Base-by-base conservation (phyloP, 2,329 filamentous ascomycete species). In the Phaeosphaeriaceae sp. region DNA sequence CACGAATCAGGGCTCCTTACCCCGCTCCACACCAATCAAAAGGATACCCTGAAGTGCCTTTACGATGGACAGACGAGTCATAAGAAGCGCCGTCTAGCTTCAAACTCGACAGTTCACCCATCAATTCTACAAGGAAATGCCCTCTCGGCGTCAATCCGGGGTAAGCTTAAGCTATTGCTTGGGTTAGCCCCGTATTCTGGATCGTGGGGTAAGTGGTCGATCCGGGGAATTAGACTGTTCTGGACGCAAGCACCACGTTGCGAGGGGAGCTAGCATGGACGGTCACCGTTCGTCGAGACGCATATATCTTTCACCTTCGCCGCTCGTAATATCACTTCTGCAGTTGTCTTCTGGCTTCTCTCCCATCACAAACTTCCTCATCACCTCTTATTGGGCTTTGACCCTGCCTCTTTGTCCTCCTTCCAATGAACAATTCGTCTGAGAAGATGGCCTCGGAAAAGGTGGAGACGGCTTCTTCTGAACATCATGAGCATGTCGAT, bases 401-500 rank as follows among this genome's bases (percentile, higher is more conserved):
- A 40, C 5, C 19, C 43, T 46, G 8, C 13, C 21, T 22, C 35
- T n/a, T 40, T n/a, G 35, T 40, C 35, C 5, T 7, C 17, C 3
- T 7, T 8, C 13, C 35, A 22, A 26, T 40, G 35, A 52, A 24
- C 32, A 26, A 19, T 17, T 24, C 30, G 4, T 24, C 30, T 6
- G 50, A 28, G 7, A 52, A 52, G 50, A 52, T 52, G 50, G 32
- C 50, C 22, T 19, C 50, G 23, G 50, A 52, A 23, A 52, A 52
- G 50, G 35, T 52, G 19, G 50, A 52, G 30, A 28, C 24, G 21
- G 35, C 50, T 4, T 40, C 35, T 6, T n/a, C 35, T 40, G 35
- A 2, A 40, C 35, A 40, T 8, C 35, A 40, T n/a, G 35, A 44
- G 32, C 50, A 52, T 26, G 35, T 52, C 23, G 50, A 52, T 13